phyloP scores from a whole-genome alignment of 495 filamentous ascomycete genomes.

The Aspergillus nidulans region DNA sequence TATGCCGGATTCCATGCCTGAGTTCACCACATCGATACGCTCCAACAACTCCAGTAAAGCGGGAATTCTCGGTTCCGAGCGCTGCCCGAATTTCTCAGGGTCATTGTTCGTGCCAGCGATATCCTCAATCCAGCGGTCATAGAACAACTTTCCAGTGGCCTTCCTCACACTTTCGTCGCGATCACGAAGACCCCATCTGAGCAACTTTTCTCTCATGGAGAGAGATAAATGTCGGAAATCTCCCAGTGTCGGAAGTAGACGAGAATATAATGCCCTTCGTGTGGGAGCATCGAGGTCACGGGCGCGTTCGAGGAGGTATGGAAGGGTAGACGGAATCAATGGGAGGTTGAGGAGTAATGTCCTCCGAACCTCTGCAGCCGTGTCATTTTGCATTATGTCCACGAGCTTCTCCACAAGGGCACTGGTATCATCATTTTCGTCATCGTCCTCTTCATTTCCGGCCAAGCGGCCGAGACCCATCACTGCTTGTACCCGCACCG shows the following conservation, averaged over 20 bases:
- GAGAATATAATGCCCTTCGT: conserved; percentile 79
- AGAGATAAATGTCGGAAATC: conserved; percentile 95
- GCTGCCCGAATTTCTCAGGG: conserved; percentile 41
- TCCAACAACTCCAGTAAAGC: conserved; percentile 86
- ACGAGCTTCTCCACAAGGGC: conserved; percentile 76
- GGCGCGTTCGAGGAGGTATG: conserved; percentile 85
- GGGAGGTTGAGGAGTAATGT: conserved; percentile 85
- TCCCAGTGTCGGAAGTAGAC: conserved; percentile 80
- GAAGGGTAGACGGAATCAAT: conserved; percentile 73
- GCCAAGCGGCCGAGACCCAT: conserved; percentile 80
- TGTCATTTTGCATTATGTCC: conserved; percentile 89
- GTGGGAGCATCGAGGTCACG: conserved; percentile 82
- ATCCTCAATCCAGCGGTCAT: conserved; percentile 93
- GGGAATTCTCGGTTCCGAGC: conserved; percentile 61
- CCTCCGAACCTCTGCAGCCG: conserved; percentile 86
- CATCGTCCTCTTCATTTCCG: conserved; percentile 70
- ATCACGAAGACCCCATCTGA: conserved; percentile 92
- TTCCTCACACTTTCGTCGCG: conserved; percentile 92
- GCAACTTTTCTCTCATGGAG: conserved; percentile 92
- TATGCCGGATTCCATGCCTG: conserved; percentile 83
- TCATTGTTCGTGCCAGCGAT: conserved; percentile 63
- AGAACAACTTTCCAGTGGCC: conserved; percentile 84
- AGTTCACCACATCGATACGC: conserved; percentile 87
- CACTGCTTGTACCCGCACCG: conserved; percentile 91
- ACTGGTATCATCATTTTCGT: conserved; percentile 57